Percentiles rank a stretch among this genome's conserved stretches.
Evolutionary conservation across 208 protist species (phyloP).

Genomic region (Angomonas ambiguus): DNA sequence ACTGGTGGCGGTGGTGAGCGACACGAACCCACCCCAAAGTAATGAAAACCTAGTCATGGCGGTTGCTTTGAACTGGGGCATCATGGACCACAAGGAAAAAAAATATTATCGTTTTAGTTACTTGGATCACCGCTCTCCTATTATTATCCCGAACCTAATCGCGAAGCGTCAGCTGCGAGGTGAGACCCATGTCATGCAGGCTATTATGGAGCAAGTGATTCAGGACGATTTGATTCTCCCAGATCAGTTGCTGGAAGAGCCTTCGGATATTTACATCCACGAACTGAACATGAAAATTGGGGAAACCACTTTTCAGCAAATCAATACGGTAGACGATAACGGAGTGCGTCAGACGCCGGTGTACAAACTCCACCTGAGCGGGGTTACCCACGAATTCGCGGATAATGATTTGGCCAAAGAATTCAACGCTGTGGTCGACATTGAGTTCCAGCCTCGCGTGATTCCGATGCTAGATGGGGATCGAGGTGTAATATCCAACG

Average conservation of each 20-base stretch:
- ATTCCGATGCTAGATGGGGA: constrained; percentile 40
- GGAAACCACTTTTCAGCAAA: constrained; percentile 21
- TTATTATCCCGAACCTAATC: constrained; percentile 35
- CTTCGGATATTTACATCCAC: constrained; percentile 19
- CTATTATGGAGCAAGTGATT: constrained; percentile 47
- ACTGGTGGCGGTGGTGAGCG: constrained; percentile 33
- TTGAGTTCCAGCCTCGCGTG: constrained; percentile 34
- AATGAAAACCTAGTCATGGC: constrained; percentile 20
- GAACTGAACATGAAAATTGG: constrained; percentile 40
- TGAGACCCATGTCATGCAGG: constrained; percentile 45
- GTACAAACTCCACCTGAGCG: constrained; percentile 50
- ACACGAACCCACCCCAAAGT: constrained; percentile 24
- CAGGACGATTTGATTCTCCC: constrained; percentile 30
- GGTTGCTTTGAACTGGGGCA: constrained; percentile 37
- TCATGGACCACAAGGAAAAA: constrained; percentile 40
- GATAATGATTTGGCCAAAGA: constrained; percentile 27
- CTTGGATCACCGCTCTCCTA: constrained; percentile 35
- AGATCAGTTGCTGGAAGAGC: constrained; percentile 27
- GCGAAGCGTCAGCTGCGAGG: constrained; percentile 26
- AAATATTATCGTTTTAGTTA: constrained; percentile 57
- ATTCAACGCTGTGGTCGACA: constrained; percentile 37
- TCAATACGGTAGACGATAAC: constrained; percentile 1
- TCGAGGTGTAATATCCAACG: constrained; percentile 35
- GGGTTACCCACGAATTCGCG: constrained; percentile 41
- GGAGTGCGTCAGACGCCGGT: constrained; percentile 12